These are phyloP conservation scores for Nakataea oryzae DNA, from an alignment of 2,329 filamentous ascomycete genomes.

Conservation along the genomic window DNA sequence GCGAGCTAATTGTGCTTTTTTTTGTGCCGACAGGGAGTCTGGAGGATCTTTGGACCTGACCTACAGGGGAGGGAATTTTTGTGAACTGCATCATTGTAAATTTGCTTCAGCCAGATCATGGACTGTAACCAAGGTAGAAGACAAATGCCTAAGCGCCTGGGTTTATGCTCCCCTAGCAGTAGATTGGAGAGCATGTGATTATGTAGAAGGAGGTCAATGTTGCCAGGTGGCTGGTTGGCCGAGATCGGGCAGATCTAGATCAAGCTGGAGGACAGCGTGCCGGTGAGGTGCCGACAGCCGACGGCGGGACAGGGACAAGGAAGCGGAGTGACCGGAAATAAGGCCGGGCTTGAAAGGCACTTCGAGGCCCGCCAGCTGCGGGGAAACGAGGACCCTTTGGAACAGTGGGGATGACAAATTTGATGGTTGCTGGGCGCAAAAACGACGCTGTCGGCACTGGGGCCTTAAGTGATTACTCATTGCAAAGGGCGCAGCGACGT, in stretches of 20 bases:
- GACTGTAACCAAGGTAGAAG: not conserved
- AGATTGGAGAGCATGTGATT: not conserved
- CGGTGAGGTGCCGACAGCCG: not conserved
- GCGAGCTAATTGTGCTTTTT: not conserved
- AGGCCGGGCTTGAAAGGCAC: not conserved
- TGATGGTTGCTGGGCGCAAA: not conserved
- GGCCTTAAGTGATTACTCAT: too few species aligned
- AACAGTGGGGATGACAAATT: constrained; percentile 1
- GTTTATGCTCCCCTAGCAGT: too few species aligned
- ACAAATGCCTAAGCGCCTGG: too few species aligned
- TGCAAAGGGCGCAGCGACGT: too few species aligned
- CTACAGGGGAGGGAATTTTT: constrained; percentile 4
- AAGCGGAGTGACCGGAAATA: not conserved
- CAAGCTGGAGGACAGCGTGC: not conserved
- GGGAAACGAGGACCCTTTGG: not conserved
- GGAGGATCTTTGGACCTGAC: constrained; percentile 5
- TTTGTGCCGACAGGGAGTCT: not conserved
- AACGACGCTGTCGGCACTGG: not conserved
- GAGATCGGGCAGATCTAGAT: not conserved
- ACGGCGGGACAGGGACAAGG: not conserved
- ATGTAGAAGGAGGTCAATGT: not conserved
- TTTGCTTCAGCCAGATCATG: not conserved
- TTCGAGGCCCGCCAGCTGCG: not conserved
- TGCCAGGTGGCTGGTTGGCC: not conserved
- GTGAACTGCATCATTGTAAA: constrained; percentile 1